Percentiles rank a stretch among this genome's conserved stretches.
Conservation (phyloP, 2,329 filamentous ascomycete genomes). For the Fusarium chlamydosporum region DNA sequence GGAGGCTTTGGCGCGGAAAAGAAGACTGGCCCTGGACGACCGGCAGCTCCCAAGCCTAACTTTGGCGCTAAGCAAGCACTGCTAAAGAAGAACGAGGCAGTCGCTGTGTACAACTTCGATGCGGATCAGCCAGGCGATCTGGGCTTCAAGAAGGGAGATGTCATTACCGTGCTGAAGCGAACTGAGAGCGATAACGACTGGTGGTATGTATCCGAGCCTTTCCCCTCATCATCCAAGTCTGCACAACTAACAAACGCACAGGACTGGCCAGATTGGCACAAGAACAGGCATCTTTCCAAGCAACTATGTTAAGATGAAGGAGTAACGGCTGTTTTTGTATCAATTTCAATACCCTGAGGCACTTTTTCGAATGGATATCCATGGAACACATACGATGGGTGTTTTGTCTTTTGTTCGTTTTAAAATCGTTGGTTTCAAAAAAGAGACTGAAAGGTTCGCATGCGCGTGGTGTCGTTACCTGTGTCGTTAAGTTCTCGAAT, state of each 20-base stretch:
- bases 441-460: constrained; percentile 11
- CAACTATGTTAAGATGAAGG: constrained; percentile 78
- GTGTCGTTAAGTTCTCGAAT: not conserved
- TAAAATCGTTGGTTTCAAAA: not conserved
- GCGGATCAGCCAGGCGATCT: constrained; percentile 93
- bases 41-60: constrained; percentile 89
- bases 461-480: not conserved
- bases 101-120: constrained; percentile 95
- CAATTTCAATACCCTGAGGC: constrained; percentile 46
- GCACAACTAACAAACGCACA: constrained; percentile 51
- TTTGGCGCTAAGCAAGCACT: constrained; percentile 73
- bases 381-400: constrained; percentile 14
- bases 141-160: constrained; percentile 96
- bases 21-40: constrained; percentile 76
- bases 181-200: constrained; percentile 95
- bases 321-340: constrained; percentile 54
- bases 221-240: no score
- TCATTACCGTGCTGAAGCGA: constrained; percentile 94
- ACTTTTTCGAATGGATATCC: constrained; percentile 31
- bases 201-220: constrained; percentile 73
- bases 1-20: constrained; percentile 53
- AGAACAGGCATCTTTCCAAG: constrained; percentile 94
- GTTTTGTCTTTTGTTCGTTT: constrained; percentile 23
- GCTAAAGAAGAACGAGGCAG: constrained; percentile 81
- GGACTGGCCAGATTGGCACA: constrained; percentile 89